Evolutionary conservation across 352 stramenopile species (phyloP), one percentile per base, ranked within the genome.

Genomic region (Poterioochromonas sp.): DNA sequence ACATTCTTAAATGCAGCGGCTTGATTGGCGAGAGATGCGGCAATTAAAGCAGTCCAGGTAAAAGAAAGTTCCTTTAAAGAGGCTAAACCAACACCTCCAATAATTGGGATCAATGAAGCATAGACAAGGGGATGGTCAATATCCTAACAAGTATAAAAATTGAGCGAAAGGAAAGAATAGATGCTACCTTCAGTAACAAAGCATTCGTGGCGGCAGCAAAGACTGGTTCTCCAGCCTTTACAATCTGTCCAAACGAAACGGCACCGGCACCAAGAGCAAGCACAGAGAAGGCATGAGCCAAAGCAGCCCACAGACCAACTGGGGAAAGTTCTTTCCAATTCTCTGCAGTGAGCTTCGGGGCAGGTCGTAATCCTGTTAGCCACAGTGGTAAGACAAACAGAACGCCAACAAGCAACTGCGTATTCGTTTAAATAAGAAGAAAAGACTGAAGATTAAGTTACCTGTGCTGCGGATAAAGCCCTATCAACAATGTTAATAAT

Each of bases 161-260:
- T 18, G 43, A 51, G 18, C 18, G 43, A 51, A 51, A 51, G 5
- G 5, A 18, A 51, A 51, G 43, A 51, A 18, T 20, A 51, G 5
- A 51, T 18, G 18, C 5, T 18, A 51, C 43, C 43, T 65, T 65
- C 5, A 92, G 90, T 35, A 87, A 82, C 0, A 93, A 53, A 35
- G 83, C 87, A 0, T 85, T 89, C n/a, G 93, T 85, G 11, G 90
- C 73, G 18, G 88, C 87, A 62, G 84, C 90, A 79, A 93, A 93
- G 65, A 94, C 90, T 11, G 90, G 90, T 82, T 94, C 90, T 32
- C 91, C 79, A 26, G 90, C 88, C 81, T 94, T 94, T 64, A 94
- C 88, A 81, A 94, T 92, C 79, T 94, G 90, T n/a, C 88, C 91
- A 80, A 93, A 93, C 51, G 83, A 89, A 18, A 94, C 88, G 18